Percentiles rank a stretch among this genome's conserved stretches.
Evolutionary conservation across 2,329 filamentous ascomycete genomes (phyloP).

Genomic region (Boeremia lycopersici): DNA sequence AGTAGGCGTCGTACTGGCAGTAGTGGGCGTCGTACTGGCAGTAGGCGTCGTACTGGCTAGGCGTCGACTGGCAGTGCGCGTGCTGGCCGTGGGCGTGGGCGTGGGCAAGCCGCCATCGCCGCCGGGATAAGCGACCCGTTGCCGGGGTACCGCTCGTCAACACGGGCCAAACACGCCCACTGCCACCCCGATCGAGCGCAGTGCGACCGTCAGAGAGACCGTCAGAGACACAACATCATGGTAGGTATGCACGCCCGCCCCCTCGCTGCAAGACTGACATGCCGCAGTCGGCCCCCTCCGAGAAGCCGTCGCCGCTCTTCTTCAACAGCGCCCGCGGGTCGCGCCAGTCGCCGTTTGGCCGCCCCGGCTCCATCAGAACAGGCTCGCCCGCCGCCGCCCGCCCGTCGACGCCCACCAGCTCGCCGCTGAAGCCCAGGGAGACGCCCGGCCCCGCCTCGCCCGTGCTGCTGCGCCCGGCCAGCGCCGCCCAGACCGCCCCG

Average conservation of each 20-base stretch:
- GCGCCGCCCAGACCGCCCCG: slow-evolving; percentile 40
- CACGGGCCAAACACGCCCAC: slow-evolving; percentile 22
- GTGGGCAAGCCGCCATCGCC: no score
- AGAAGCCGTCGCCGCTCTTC: slow-evolving; percentile 52
- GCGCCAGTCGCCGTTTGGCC: slow-evolving; percentile 51
- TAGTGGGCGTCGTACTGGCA: no score
- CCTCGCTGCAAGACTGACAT: slow-evolving; percentile 6
- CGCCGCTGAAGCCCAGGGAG: slow-evolving; percentile 47
- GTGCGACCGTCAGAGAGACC: slow-evolving; percentile 9
- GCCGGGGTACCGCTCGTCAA: slow-evolving; percentile 13
- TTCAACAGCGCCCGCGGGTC: slow-evolving; percentile 49
- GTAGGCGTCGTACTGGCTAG: no score
- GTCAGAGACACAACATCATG: slow-evolving; percentile 20
- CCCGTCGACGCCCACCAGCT: slow-evolving; percentile 48
- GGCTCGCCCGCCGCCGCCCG: slow-evolving; percentile 49
- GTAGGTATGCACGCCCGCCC: slow-evolving; percentile 1
- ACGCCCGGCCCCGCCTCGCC: slow-evolving; percentile 37
- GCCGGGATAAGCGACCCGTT: not conserved
- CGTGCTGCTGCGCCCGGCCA: slow-evolving; percentile 36
- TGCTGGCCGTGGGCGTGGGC: no score
- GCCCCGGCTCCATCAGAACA: slow-evolving; percentile 49
- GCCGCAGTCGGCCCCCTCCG: slow-evolving; percentile 42
- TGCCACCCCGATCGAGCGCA: slow-evolving; percentile 1
- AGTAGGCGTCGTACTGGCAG: no score
- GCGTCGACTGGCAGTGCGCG: no score